Percentiles rank a stretch among this genome's conserved stretches.
Conservation (phyloP, 1,139 yeast species). For the Geotrichum reessii region DNA sequence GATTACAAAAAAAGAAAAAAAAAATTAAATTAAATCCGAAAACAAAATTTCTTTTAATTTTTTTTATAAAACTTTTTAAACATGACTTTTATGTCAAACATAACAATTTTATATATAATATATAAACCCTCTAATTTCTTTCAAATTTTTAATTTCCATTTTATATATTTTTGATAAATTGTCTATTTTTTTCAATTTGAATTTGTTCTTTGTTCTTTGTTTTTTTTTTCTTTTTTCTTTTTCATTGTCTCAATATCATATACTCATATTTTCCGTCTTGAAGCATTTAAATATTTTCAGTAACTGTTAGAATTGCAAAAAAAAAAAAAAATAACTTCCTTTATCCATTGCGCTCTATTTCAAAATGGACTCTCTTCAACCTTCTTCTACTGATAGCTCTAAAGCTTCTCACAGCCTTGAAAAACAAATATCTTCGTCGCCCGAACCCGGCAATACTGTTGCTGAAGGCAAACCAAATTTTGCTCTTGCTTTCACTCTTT, state of each 20-base stretch:
- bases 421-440: neutral
- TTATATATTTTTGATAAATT: neutral
- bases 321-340: neutral
- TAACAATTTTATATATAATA: neutral
- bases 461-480: conserved; percentile 4
- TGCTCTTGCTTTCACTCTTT: neutral
- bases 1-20: neutral
- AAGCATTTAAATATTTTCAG: too few relatives aligned
- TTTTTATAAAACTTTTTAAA: too few relatives aligned
- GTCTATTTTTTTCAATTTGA: neutral
- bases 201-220: neutral
- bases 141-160: neutral
- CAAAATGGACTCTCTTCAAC: neutral
- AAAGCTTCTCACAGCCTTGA: neutral
- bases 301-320: too few relatives aligned
- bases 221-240: neutral
- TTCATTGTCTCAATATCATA: neutral
- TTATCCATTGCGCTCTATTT: neutral
- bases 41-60: neutral
- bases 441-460: neutral
- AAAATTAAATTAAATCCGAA: neutral
- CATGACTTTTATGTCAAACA: neutral
- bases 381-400: neutral
- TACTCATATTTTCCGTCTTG: too few relatives aligned
- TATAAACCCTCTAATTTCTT: neutral